Conservation (phyloP, 2,329 filamentous ascomycete species). For the Fusarium papillatum region DNA sequence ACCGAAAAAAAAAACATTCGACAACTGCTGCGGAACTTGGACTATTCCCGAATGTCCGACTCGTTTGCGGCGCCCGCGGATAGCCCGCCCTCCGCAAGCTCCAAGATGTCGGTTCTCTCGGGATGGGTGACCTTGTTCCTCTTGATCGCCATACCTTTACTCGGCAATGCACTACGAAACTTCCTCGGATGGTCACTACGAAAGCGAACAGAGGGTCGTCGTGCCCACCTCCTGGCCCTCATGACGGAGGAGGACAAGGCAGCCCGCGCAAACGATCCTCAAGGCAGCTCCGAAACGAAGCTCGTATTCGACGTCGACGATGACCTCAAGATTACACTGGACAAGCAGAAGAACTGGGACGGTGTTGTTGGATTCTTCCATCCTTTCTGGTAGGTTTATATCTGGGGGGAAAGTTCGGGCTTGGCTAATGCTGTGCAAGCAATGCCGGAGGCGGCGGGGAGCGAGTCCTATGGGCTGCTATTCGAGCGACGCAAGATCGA, state of each 20-base stretch:
- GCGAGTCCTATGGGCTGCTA: constrained; percentile 95
- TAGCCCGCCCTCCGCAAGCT: not conserved
- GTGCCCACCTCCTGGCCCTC: constrained; percentile 67
- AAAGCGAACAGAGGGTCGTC: constrained; percentile 74
- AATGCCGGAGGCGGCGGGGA: constrained; percentile 98
- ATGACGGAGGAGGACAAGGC: constrained; percentile 61
- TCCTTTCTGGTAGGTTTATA: constrained; percentile 83
- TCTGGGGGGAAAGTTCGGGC: not conserved
- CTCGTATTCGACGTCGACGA: constrained; percentile 65
- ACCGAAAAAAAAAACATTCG: not conserved
- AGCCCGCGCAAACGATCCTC: constrained; percentile 50
- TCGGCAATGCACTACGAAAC: constrained; percentile 52
- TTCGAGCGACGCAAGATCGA: constrained; percentile 88
- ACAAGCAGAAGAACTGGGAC: constrained; percentile 74
- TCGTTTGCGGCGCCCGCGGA: not conserved
- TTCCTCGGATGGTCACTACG: constrained; percentile 72
- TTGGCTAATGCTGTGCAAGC: constrained; percentile 58
- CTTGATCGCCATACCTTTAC: constrained; percentile 43
- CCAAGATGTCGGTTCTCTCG: constrained; percentile 21
- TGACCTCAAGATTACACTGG: constrained; percentile 45
- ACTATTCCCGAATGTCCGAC: not conserved
- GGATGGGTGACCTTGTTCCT: constrained; percentile 29
- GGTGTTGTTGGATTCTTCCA: constrained; percentile 97
- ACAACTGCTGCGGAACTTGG: not conserved
- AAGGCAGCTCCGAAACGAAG: constrained; percentile 66